Evolutionary conservation across 495 filamentous ascomycete species (phyloP).

Genomic region (Talaromyces borbonicus): DNA sequence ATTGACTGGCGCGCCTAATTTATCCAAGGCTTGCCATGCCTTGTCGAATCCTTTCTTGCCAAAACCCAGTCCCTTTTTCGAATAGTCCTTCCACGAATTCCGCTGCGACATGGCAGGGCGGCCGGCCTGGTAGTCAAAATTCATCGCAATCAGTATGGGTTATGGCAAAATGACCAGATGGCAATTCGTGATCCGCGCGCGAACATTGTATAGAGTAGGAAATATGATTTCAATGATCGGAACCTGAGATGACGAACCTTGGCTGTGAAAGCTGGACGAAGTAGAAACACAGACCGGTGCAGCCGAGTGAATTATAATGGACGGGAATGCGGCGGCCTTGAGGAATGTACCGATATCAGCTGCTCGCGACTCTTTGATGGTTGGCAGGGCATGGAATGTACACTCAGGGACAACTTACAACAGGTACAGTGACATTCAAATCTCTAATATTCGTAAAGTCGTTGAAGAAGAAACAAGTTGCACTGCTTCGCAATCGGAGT

Average conservation of each 20-base stretch:
- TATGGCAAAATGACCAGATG: constrained; percentile 5
- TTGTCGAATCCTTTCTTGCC: constrained; percentile 48
- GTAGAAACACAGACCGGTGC: not conserved
- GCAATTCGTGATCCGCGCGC: not conserved
- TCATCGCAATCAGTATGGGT: constrained; percentile 1
- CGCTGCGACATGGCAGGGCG: constrained; percentile 5
- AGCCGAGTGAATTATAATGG: not conserved
- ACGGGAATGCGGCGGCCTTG: constrained; percentile 7
- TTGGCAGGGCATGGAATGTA: not conserved
- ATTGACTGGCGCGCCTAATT: constrained; percentile 60
- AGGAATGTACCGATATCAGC: constrained; percentile 6
- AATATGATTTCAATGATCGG: not conserved
- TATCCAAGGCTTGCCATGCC: constrained; percentile 42
- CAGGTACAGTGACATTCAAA: no score
- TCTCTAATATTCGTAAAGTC: not conserved
- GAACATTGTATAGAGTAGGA: not conserved
- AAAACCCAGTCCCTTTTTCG: constrained; percentile 14
- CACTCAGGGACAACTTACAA: not conserved
- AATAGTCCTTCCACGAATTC: constrained; percentile 9
- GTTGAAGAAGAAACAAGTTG: not conserved
- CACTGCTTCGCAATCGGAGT: not conserved
- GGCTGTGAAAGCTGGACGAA: not conserved
- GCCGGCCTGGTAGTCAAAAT: not conserved
- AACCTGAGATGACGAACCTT: not conserved
- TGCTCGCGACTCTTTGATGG: not conserved